Base-by-base conservation (phyloP, 2,329 filamentous ascomycete species). In the Aaosphaeria arxii region DNA sequence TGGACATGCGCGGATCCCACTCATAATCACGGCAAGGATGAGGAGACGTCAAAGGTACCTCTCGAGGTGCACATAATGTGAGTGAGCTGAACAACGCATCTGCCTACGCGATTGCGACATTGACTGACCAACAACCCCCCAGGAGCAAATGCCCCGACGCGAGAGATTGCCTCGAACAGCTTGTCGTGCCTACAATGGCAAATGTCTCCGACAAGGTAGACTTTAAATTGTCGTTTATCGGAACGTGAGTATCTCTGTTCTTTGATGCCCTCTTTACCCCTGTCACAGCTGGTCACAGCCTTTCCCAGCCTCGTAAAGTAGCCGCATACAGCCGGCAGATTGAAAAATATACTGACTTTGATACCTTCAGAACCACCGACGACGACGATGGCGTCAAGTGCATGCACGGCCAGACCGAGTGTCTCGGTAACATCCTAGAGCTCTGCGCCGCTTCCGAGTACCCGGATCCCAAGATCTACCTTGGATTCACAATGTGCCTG, bases 401-500 rank as follows among this genome's bases (percentile, higher is more conserved):
- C 76, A 92, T 79, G 74, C 94, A 99, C 69, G 94, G 94, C 6
- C 88, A 91, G 5, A 80, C 79, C 39, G 94, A 99, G 74, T 99
- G 89, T 70, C 83, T 97, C 62, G 94, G 94, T 52, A 91, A 99
- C 73, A 95, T 96, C 67, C 78, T 99, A 70, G 87, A 96, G 69
- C 86, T 99, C 43, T 99, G 94, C 73, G 91, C 91, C 32, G 85
- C 86, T 50, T 78, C 87, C 54, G 79, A 94, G 31, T 94, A 94
- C 64, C 88, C 89, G 30, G 85, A 91, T 56, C 88, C 89, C 31
- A 94, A 95, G 72, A 88, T 86, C 55, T 91, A 87, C 61, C 84
- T 99, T 24, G 92, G 92, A 52, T 99, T 97, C 73, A 86, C 90
- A 48, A 94, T 95, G 81, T 99, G 94, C 74, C 74, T 99, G 48